Percentiles rank a stretch among this genome's conserved stretches.
phyloP scores from a whole-genome alignment of 306 rosid genomes.

The Fagus crenata region DNA sequence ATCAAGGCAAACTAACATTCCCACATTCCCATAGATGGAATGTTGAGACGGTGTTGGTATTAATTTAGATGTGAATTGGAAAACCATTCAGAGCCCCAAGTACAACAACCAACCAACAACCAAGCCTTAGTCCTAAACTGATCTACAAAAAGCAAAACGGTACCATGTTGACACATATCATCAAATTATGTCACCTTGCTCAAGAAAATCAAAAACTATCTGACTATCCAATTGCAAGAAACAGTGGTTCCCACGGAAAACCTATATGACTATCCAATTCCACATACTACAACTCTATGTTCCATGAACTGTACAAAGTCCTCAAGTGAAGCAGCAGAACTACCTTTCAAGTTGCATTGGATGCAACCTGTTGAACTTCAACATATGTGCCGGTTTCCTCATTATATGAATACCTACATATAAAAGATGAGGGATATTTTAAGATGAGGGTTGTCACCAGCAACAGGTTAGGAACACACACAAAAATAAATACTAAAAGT shows the following conservation, averaged over 20 bases:
- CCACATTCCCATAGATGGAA: not conserved
- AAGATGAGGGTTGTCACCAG: not conserved
- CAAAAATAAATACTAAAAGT: not conserved
- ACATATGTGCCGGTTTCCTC: constrained; percentile 63
- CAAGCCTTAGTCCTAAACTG: too few relatives aligned
- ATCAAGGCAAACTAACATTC: not conserved
- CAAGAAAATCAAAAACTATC: not conserved
- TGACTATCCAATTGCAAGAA: not conserved
- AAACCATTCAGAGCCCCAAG: not conserved
- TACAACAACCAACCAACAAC: not conserved
- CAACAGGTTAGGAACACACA: not conserved
- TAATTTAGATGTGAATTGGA: not conserved
- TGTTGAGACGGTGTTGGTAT: not conserved
- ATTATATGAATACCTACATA: constrained; percentile 43
- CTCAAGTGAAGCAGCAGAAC: constrained; percentile 7
- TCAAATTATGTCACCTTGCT: not conserved
- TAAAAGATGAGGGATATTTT: not conserved
- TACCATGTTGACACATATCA: not conserved
- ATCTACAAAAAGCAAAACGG: not conserved
- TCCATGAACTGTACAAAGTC: constrained; percentile 18
- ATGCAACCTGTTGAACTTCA: constrained; percentile 49
- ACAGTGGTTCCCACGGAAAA: not conserved
- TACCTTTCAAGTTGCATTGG: constrained; percentile 34
- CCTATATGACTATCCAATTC: not conserved
- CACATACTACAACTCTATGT: not conserved